Evolutionary conservation across 1,284 basidiomycete species (phyloP).

Genomic region (Ceratobasidium sp.): DNA sequence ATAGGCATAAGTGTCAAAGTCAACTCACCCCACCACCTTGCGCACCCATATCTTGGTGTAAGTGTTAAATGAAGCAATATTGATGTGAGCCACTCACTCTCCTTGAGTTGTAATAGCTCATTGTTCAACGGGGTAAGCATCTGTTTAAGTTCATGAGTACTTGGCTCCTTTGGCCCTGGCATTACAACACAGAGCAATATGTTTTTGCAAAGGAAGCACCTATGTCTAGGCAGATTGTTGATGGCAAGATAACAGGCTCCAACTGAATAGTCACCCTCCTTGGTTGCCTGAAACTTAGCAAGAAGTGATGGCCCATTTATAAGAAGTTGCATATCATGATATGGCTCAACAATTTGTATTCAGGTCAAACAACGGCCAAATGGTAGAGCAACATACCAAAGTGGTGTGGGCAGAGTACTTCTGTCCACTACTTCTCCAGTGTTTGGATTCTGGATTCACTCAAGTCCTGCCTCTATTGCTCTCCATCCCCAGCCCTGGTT

Average conservation of each 20-base stretch:
- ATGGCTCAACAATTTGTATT: conserved; percentile 33
- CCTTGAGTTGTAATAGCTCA: conserved; percentile 25
- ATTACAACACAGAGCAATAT: conserved; percentile 20
- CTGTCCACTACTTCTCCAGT: too few relatives aligned
- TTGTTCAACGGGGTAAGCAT: conserved; percentile 22
- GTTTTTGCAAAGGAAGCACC: conserved; percentile 22
- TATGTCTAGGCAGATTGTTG: conserved; percentile 35
- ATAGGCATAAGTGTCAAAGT: too few relatives aligned
- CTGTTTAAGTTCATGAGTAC: conserved; percentile 13
- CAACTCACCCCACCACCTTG: too few relatives aligned
- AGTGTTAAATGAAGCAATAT: too few relatives aligned
- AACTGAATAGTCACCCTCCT: conserved; percentile 28
- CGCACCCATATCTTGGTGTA: too few relatives aligned
- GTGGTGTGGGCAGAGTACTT: too few relatives aligned
- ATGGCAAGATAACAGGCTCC: conserved; percentile 27
- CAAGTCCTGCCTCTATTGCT: not conserved
- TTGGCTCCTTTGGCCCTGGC: conserved; percentile 39
- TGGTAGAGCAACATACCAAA: conserved; percentile 15
- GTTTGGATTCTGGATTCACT: too few relatives aligned
- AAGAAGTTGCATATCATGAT: too few relatives aligned
- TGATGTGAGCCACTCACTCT: too few relatives aligned
- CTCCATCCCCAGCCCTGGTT: conserved; percentile 17
- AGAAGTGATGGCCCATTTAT: not conserved
- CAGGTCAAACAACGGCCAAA: conserved; percentile 12
- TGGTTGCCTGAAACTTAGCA: conserved; percentile 36